Conservation (phyloP, 495 filamentous ascomycete species). For the Hypoxylon trugodes region DNA sequence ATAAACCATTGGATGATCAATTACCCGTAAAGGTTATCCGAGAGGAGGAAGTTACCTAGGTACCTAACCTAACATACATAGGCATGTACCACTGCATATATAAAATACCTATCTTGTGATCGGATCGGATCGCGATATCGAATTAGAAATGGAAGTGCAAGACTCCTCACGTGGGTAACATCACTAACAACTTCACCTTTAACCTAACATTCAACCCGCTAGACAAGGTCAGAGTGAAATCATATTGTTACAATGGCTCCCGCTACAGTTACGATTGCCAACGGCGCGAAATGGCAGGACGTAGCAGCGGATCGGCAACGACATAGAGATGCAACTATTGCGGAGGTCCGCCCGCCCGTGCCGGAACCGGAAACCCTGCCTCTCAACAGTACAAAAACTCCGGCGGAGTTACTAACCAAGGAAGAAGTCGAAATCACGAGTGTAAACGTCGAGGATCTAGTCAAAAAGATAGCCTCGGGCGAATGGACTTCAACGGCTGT, state of each 20-base stretch:
- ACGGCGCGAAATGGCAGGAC: conserved; percentile 55
- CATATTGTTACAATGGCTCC: conserved; percentile 24
- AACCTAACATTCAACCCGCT: not conserved
- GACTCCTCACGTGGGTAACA: not conserved
- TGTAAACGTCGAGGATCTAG: conserved; percentile 56
- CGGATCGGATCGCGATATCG: not conserved
- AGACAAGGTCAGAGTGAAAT: not conserved
- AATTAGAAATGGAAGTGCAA: not conserved
- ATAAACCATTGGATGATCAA: conserved; percentile 23
- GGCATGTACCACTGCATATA: too few species aligned
- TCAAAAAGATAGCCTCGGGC: conserved; percentile 44
- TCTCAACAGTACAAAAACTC: conserved; percentile 53
- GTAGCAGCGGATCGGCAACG: conserved; percentile 55
- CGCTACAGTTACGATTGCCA: conserved; percentile 47
- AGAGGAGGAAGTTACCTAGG: not conserved
- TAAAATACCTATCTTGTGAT: conserved; percentile 12
- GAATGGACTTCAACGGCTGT: conserved; percentile 55
- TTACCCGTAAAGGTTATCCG: conserved; percentile 9
- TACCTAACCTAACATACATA: too few species aligned
- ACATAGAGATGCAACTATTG: conserved; percentile 55
- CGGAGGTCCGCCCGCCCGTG: conserved; percentile 41
- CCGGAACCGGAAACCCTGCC: conserved; percentile 49
- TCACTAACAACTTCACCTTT: not conserved
- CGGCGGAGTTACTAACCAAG: conserved; percentile 55
- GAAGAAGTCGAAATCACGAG: conserved; percentile 62